phyloP scores from a whole-genome alignment of 1,284 basidiomycete species.

The Schizophyllum commune region DNA sequence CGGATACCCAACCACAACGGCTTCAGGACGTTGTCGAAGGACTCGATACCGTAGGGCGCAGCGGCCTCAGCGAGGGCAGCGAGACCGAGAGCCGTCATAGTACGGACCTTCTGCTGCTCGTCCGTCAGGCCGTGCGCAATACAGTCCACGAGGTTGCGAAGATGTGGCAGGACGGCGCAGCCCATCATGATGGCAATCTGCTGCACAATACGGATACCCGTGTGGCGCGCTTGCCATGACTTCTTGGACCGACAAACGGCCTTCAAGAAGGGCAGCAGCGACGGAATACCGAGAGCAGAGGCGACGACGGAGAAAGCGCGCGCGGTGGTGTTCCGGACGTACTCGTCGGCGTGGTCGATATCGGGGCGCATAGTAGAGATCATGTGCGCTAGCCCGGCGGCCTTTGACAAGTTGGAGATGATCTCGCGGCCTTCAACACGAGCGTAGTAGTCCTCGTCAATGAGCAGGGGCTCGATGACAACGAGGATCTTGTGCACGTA shows the following conservation, averaged over 20 bases:
- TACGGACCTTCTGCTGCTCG: slow-evolving; percentile 98
- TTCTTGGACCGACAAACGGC: slow-evolving; percentile 99
- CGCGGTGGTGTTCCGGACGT: slow-evolving; percentile 98
- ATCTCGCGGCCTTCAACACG: slow-evolving; percentile 99
- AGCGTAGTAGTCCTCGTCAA: slow-evolving; percentile 99
- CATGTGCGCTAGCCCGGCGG: slow-evolving; percentile 98
- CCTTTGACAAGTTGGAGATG: slow-evolving; percentile 98
- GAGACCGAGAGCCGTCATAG: slow-evolving; percentile 97
- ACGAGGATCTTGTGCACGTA: slow-evolving; percentile 99
- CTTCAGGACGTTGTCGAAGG: slow-evolving; percentile 97
- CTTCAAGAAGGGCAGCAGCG: slow-evolving; percentile 95
- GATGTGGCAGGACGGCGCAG: slow-evolving; percentile 95
- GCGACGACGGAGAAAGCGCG: slow-evolving; percentile 99
- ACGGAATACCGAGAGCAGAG: slow-evolving; percentile 96
- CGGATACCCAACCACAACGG: slow-evolving; percentile 98
- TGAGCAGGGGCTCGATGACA: slow-evolving; percentile 97
- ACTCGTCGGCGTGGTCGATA: slow-evolving; percentile 99
- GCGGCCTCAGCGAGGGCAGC: slow-evolving; percentile 96
- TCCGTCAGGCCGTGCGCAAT: slow-evolving; percentile 95
- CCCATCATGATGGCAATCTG: slow-evolving; percentile 99
- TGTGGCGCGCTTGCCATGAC: slow-evolving; percentile 99
- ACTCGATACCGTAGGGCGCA: slow-evolving; percentile 99
- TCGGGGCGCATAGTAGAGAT: slow-evolving; percentile 99
- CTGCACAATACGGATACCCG: slow-evolving; percentile 98
- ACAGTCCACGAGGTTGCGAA: slow-evolving; percentile 94